phyloP scores from a whole-genome alignment of 495 filamentous ascomycete species.

The Xylaria nigripes region DNA sequence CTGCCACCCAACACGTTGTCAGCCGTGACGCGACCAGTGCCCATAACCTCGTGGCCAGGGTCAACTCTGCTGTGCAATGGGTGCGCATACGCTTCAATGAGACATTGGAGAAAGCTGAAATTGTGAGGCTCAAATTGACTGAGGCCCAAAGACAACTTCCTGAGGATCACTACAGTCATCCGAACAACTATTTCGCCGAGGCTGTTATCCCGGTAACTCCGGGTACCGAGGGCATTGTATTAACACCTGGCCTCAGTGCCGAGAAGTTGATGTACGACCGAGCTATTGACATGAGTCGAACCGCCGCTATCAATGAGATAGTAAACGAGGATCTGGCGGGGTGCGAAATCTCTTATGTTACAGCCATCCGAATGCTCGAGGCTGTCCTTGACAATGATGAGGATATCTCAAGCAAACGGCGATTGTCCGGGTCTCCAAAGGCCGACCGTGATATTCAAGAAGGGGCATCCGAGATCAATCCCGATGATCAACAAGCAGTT shows the following conservation, averaged over 20 bases:
- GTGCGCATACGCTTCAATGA: conserved; percentile 90
- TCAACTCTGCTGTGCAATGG: conserved; percentile 95
- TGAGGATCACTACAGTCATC: conserved; percentile 76
- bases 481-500: conserved; percentile 64
- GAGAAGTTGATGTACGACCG: conserved; percentile 98
- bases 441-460: conserved; percentile 40
- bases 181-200: conserved; percentile 55
- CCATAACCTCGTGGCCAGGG: conserved; percentile 56
- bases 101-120: conserved; percentile 87
- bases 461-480: conserved; percentile 49
- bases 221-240: conserved; percentile 44
- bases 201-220: conserved; percentile 46
- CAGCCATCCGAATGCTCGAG: conserved; percentile 87
- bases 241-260: conserved; percentile 73
- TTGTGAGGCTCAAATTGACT: conserved; percentile 77
- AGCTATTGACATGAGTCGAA: conserved; percentile 89
- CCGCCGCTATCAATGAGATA: conserved; percentile 90
- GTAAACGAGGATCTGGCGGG: conserved; percentile 80
- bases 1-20: conserved; percentile 39
- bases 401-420: conserved; percentile 40
- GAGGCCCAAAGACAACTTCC: conserved; percentile 82
- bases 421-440: conserved; percentile 29
- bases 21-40: conserved; percentile 38
- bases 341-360: conserved; percentile 88
- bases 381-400: conserved; percentile 86